phyloP scores from a whole-genome alignment of 345 rosid species.

The Sisymbrium altissimum region DNA sequence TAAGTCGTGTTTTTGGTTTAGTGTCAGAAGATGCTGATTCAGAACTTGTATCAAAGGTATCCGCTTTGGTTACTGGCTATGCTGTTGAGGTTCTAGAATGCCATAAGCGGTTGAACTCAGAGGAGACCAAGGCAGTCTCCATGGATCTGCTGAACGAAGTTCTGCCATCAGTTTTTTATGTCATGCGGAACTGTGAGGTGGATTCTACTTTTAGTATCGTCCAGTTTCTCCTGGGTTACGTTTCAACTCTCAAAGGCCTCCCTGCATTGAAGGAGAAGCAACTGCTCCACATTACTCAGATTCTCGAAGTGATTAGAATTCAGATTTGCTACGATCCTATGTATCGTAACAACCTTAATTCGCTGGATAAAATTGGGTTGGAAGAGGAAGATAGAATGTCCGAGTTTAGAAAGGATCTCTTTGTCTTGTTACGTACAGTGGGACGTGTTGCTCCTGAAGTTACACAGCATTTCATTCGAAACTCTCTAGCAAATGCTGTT shows the following conservation, averaged over 20 bases:
- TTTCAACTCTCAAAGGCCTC: conserved; percentile 72
- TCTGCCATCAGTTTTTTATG: conserved; percentile 72
- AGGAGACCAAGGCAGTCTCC: conserved; percentile 52
- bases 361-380: conserved; percentile 73
- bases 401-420: conserved; percentile 80
- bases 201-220: conserved; percentile 60
- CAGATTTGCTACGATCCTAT: conserved; percentile 76
- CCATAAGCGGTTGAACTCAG: conserved; percentile 60
- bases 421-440: conserved; percentile 72
- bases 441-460: conserved; percentile 87
- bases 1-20: conserved; percentile 65
- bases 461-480: conserved; percentile 69
- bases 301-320: conserved; percentile 71
- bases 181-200: conserved; percentile 70
- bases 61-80: conserved; percentile 75
- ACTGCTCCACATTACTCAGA: conserved; percentile 58
- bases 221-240: conserved; percentile 79
- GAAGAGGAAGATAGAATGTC: conserved; percentile 92
- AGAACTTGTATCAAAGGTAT: conserved; percentile 57
- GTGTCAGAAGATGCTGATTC: conserved; percentile 56
- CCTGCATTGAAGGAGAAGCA: conserved; percentile 74
- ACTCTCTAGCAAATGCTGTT: conserved; percentile 62
- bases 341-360: conserved; percentile 66
- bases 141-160: conserved; percentile 78
- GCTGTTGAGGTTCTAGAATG: conserved; percentile 86